Evolutionary conservation across 176 grass and related monocot genomes (phyloP), one percentile per base, ranked within the genome.

Genomic region (Oryza officinalis): DNA sequence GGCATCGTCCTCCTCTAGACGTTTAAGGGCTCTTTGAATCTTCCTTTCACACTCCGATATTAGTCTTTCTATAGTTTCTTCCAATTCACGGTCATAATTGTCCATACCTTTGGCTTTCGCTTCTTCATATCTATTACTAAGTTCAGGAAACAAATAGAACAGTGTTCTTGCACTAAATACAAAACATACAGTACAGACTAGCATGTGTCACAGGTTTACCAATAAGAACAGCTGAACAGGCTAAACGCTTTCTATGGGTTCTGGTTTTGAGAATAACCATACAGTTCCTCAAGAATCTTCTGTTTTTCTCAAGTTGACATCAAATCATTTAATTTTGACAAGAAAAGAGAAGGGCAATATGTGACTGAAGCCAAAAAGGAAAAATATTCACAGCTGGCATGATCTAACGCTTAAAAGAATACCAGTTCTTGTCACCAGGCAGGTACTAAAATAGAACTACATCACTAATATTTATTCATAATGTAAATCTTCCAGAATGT

Each of bases 1-100:
- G 57, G 96, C 83, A 20, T 98, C 96, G 57, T 98, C 96, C 54
- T 95, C 93, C 45, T 89, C 93, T 75, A 98, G 80, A 33, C 93
- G 93, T 46, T 96, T 90, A 74, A 98, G 93, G 63, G 96, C 93
- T 83, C 96, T 93, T 68, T 96, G 91, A 77, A 98, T 98, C 86
- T 98, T 98, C 81, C 96, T 92, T 91, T 98, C 93, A 1, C 96
- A 98, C 81, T 98, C 96, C 65, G 85, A 93, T 90, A 98, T 98
- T 27, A 95, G 61, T 86, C 93, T 90, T 88, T 98, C 93, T 74
- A 98, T 96, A 71, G 87, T 92, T 72, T 98, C 91, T 91, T 94
- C 91, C 41, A 95, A 83, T 87, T 95, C 93, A 72, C 78, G 80
- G 54, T 96, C 93, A 79, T 90, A 98, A 74, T 98, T 98, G 79